Conservation (phyloP, 768 basidiomycete species). For the Panaeolus papilionaceus region DNA sequence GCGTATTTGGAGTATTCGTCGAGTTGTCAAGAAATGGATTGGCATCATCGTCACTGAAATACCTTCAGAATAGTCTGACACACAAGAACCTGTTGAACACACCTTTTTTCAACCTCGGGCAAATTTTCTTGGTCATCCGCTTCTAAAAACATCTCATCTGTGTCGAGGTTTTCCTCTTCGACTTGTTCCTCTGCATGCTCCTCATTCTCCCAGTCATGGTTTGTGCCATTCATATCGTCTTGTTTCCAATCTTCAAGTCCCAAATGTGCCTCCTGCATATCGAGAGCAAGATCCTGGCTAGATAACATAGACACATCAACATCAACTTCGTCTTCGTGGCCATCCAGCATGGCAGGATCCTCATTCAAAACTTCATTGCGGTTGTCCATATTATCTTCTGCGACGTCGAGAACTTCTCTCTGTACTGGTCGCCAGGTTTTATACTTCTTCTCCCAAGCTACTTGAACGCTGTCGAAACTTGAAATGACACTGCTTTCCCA, state of each 20-base stretch:
- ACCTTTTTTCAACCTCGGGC: conserved; percentile 23
- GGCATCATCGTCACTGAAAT: neutral
- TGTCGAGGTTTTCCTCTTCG: conserved; percentile 20
- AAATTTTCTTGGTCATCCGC: conserved; percentile 10
- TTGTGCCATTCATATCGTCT: conserved; percentile 23
- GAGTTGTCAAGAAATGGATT: conserved; percentile 21
- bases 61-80: neutral
- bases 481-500: conserved; percentile 88
- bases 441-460: conserved; percentile 75
- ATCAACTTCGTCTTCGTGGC: conserved; percentile 41
- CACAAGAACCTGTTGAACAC: neutral
- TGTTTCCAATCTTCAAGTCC: conserved; percentile 30
- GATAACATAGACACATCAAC: conserved; percentile 60
- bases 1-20: neutral
- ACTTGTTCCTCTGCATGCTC: conserved; percentile 22
- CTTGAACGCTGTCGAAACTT: conserved; percentile 89
- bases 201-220: conserved; percentile 25
- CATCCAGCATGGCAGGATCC: conserved; percentile 24
- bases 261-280: conserved; percentile 40
- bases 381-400: conserved; percentile 23
- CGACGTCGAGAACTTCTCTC: conserved; percentile 22
- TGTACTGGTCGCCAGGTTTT: conserved; percentile 62
- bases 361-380: conserved; percentile 26
- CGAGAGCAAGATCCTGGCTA: conserved; percentile 40
- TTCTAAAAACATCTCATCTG: conserved; percentile 15